A percentile compares a stretch with the other conserved stretches of the same genome.
Evolutionary conservation across 495 filamentous ascomycete species (phyloP).

Genomic region (Penicillium canescens): DNA sequence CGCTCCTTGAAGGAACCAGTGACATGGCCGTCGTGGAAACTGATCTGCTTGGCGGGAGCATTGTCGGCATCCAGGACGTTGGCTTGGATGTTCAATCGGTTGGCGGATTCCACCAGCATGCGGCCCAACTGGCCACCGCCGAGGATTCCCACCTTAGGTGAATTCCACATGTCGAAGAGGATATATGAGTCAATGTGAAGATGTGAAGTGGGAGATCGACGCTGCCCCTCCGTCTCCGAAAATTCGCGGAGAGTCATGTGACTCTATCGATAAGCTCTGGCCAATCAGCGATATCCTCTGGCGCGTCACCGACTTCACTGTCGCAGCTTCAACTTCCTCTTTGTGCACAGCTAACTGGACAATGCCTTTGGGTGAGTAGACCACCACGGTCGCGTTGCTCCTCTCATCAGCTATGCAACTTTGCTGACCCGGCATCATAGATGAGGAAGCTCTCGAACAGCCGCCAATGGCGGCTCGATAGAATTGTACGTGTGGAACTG

Average conservation of each 20-base stretch:
- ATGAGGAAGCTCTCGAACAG: conserved; percentile 64
- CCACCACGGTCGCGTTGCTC: not conserved
- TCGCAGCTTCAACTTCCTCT: conserved; percentile 18
- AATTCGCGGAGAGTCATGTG: conserved; percentile 34
- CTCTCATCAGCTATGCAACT: not conserved
- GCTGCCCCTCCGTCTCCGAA: conserved; percentile 34
- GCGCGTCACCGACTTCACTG: not conserved
- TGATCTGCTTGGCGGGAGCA: conserved; percentile 90
- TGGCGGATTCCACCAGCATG: conserved; percentile 93
- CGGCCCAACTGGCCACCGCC: conserved; percentile 86
- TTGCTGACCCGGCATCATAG: conserved; percentile 24
- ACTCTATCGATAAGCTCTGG: conserved; percentile 27
- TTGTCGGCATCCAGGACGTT: conserved; percentile 77
- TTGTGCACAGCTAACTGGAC: conserved; percentile 15
- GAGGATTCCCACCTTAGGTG: conserved; percentile 62
- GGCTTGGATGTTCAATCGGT: conserved; percentile 78
- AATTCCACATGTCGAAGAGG: conserved; percentile 42
- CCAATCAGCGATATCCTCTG: conserved; percentile 19
- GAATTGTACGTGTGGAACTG: conserved; percentile 57
- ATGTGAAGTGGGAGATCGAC: conserved; percentile 15
- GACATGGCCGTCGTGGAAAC: conserved; percentile 70
- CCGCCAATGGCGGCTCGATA: conserved; percentile 67
- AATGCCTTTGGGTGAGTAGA: conserved; percentile 42
- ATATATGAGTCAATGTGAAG: conserved; percentile 10
- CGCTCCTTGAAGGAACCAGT: conserved; percentile 83